Conservation (phyloP, 768 basidiomycete genomes). For the Rhodotorula graminis region DNA sequence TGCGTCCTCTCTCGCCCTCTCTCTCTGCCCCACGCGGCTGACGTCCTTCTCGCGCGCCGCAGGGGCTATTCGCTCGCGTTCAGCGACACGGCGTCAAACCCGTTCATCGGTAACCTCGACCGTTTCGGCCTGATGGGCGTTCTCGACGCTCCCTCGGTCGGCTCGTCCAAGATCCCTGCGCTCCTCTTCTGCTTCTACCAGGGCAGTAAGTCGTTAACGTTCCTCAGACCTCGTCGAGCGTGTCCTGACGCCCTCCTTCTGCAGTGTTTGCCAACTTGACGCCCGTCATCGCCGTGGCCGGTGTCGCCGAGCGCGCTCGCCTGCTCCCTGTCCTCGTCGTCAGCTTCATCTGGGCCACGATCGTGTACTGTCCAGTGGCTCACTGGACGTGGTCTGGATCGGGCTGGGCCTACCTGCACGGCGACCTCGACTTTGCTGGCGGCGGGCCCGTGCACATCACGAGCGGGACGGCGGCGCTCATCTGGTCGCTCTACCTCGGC, state of each 20-base stretch:
- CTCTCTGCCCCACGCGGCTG: background rate
- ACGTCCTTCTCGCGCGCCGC: background rate
- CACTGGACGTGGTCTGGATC: conserved; percentile 73
- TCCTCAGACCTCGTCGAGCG: background rate
- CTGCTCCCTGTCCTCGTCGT: conserved; percentile 65
- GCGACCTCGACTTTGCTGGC: conserved; percentile 55
- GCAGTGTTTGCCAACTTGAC: background rate
- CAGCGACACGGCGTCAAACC: conserved; percentile 52
- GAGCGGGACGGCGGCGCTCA: conserved; percentile 76
- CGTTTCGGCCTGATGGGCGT: conserved; percentile 73
- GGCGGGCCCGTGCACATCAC: conserved; percentile 85
- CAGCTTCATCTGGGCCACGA: conserved; percentile 74
- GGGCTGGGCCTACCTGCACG: conserved; percentile 71
- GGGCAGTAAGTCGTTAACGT: background rate
- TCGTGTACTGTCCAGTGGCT: conserved; percentile 57
- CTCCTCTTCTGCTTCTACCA: conserved; percentile 74
- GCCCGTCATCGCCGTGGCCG: conserved; percentile 56
- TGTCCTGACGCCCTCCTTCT: too few relatives aligned
- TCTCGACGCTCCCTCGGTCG: conserved; percentile 66
- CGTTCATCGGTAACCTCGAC: conserved; percentile 79
- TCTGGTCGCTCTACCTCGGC: conserved; percentile 81
- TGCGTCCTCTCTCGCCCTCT: too few relatives aligned
- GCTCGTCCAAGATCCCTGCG: conserved; percentile 73
- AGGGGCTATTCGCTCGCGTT: conserved; percentile 83
- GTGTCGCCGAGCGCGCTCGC: conserved; percentile 79